phyloP scores from a whole-genome alignment of 169 alveolate genomes.

The Eimeria acervulina region DNA sequence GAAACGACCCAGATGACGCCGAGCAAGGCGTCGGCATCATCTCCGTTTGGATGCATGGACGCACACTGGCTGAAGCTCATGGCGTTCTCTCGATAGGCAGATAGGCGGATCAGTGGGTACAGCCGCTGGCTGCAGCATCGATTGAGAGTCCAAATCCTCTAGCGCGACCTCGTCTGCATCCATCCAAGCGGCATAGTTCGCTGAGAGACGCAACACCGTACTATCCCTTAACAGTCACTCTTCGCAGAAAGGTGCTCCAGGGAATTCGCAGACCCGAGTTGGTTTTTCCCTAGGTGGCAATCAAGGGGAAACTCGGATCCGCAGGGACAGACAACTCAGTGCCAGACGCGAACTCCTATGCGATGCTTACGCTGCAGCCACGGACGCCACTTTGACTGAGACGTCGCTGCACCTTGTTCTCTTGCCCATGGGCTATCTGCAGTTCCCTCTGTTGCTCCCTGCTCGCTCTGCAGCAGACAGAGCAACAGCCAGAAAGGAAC shows the following conservation, averaged over 20 bases:
- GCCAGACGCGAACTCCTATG: not conserved
- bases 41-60: slow-evolving; percentile 4
- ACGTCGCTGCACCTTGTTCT: not conserved
- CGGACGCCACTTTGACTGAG: slow-evolving; percentile 48
- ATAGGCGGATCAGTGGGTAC: slow-evolving; percentile 63
- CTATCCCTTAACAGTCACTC: not conserved
- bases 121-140: slow-evolving; percentile 76
- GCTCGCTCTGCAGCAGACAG: slow-evolving; percentile 38
- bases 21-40: not conserved
- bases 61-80: slow-evolving; percentile 77
- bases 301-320: not conserved
- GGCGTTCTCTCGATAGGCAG: slow-evolving; percentile 44
- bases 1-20: not conserved
- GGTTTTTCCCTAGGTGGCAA: not conserved
- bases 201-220: slow-evolving; percentile 40
- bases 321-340: not conserved
- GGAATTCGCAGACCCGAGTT: not conserved
- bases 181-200: slow-evolving; percentile 75
- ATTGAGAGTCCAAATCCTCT: slow-evolving; percentile 72
- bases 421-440: not conserved
- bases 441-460: not conserved
- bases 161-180: slow-evolving; percentile 67
- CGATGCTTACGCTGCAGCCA: slow-evolving; percentile 58
- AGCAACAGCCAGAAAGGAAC: not conserved
- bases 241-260: not conserved